phyloP scores from a whole-genome alignment of 805 yeast genomes.

The Pichia heedii region DNA sequence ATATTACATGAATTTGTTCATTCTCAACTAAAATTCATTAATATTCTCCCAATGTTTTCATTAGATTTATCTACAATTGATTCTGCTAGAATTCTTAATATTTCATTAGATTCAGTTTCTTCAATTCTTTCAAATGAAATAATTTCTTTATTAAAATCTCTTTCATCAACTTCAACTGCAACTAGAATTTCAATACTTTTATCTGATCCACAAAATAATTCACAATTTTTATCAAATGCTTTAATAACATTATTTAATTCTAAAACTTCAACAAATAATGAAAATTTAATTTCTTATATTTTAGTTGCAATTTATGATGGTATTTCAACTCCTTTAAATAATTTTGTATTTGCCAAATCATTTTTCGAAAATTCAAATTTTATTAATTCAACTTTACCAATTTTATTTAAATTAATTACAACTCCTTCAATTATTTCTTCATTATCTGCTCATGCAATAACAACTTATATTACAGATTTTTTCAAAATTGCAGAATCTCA shows the following conservation, averaged over 20 bases:
- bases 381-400: not conserved
- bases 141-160: not conserved
- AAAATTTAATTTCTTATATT: not conserved
- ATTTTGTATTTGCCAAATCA: slow-evolving; percentile 25
- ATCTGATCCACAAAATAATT: not conserved
- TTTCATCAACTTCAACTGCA: not conserved
- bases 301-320: slow-evolving; percentile 1
- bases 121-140: not conserved
- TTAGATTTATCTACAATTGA: not conserved
- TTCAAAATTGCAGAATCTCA: slow-evolving; percentile 33
- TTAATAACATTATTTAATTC: not conserved
- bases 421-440: not conserved
- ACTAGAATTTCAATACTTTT: not conserved
- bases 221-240: not conserved
- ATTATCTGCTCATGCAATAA: slow-evolving; percentile 20
- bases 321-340: slow-evolving; percentile 23
- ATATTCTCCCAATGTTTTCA: not conserved
- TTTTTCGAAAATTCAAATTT: slow-evolving; percentile 31
- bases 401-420: not conserved
- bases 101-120: not conserved
- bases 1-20: no score
- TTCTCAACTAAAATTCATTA: no score
- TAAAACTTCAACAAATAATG: not conserved
- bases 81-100: not conserved
- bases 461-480: slow-evolving; percentile 26